These are phyloP conservation scores for Debaryomyces subglobosus DNA, from an alignment of 1,139 yeast species.

Conservation along the genomic window DNA sequence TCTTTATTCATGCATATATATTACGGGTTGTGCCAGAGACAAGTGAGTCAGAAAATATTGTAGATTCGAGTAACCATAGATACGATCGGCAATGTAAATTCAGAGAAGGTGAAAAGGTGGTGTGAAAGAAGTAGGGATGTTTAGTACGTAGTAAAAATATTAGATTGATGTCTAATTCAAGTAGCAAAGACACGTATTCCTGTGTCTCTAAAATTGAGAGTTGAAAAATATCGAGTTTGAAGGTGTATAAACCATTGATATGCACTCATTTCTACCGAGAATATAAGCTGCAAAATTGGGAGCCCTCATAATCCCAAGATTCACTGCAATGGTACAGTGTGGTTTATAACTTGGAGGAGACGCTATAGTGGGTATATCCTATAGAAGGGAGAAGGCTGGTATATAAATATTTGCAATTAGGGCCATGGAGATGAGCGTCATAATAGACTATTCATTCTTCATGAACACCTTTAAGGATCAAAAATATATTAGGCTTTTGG, in stretches of 20 bases:
- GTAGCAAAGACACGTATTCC: background rate
- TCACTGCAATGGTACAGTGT: no score
- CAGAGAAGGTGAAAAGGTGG: background rate
- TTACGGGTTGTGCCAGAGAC: no score
- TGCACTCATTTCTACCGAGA: background rate
- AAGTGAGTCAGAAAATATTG: background rate
- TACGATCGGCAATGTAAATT: background rate
- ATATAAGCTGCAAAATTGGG: background rate
- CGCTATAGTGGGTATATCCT: no score
- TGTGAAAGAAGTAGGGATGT: background rate
- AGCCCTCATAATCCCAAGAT: background rate
- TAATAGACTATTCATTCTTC: no score
- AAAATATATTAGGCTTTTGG: no score
- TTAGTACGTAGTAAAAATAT: background rate
- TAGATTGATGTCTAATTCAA: background rate
- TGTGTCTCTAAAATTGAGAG: background rate
- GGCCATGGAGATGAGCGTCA: no score
- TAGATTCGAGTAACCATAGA: background rate
- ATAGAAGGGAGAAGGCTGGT: no score
- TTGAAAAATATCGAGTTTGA: background rate
- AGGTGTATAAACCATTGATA: background rate
- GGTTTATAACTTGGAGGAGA: no score
- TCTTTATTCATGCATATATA: no score
- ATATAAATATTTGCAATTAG: no score
- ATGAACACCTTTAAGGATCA: no score